Conservation (phyloP, 257 asterid genomes). For the Salvia hispanica region DNA sequence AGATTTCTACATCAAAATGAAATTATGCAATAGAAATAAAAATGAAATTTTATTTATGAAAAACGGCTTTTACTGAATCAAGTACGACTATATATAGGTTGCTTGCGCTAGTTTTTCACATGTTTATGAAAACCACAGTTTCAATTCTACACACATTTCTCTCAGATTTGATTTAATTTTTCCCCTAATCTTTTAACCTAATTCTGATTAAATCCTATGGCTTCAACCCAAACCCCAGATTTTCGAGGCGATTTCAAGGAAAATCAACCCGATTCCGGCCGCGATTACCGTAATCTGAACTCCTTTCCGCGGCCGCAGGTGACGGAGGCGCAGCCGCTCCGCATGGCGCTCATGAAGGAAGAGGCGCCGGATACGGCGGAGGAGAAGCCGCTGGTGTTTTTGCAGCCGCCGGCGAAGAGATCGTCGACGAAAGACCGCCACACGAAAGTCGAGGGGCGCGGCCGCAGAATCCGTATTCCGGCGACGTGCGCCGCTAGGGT, state of each 20-base stretch:
- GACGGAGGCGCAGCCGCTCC: constrained; percentile 37
- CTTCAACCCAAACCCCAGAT: constrained; percentile 31
- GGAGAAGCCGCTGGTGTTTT: constrained; percentile 17
- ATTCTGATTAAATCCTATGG: constrained; percentile 29
- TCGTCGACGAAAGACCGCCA: constrained; percentile 65
- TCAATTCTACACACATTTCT: neutral
- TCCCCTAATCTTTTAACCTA: neutral
- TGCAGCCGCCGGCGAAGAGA: constrained; percentile 44
- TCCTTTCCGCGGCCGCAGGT: constrained; percentile 24
- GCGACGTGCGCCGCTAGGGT: constrained; percentile 81
- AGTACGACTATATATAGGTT: no score
- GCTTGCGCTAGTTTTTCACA: constrained; percentile 19
- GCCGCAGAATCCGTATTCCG: constrained; percentile 74
- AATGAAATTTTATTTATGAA: neutral
- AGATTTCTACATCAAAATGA: constrained; percentile 42
- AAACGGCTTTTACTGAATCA: neutral
- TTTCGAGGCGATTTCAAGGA: neutral
- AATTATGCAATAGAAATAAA: neutral
- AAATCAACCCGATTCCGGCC: constrained; percentile 8
- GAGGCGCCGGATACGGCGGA: constrained; percentile 40
- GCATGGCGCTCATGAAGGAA: constrained; percentile 44
- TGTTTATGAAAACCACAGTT: neutral
- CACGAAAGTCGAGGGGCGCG: constrained; percentile 73
- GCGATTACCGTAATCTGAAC: neutral
- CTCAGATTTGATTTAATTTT: neutral